Percentiles rank a stretch among this genome's conserved stretches.
phyloP scores from a whole-genome alignment of 495 filamentous ascomycete genomes.

The Cladorrhinum samala region DNA sequence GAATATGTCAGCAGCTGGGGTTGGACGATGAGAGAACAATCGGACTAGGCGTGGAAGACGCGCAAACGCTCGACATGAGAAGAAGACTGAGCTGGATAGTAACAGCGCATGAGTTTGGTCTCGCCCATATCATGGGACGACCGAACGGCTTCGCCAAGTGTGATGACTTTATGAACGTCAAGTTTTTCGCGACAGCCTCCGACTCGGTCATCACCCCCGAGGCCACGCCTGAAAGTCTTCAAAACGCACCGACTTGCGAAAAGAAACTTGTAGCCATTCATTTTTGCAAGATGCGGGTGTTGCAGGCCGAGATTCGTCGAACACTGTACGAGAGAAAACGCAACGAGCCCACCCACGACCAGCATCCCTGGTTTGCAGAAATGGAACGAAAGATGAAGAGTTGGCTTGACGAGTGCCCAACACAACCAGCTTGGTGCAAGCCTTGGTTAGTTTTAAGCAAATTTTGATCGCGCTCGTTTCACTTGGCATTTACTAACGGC shows the following conservation, averaged over 20 bases:
- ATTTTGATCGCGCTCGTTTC: too few relatives aligned
- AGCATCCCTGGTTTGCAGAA: slow-evolving; percentile 74
- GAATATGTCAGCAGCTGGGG: slow-evolving; percentile 79
- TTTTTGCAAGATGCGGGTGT: slow-evolving; percentile 82
- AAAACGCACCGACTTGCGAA: slow-evolving; percentile 58
- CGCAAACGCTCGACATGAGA: slow-evolving; percentile 78
- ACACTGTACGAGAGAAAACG: slow-evolving; percentile 76
- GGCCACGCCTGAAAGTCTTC: slow-evolving; percentile 65
- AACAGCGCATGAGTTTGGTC: slow-evolving; percentile 75
- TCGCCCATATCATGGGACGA: slow-evolving; percentile 79
- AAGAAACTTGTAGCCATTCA: slow-evolving; percentile 85
- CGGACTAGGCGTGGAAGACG: slow-evolving; percentile 49
- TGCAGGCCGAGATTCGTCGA: slow-evolving; percentile 81
- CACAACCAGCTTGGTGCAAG: slow-evolving; percentile 43
- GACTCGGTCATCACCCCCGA: slow-evolving; percentile 74
- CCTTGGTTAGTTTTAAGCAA: slow-evolving; percentile 40
- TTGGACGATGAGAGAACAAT: slow-evolving; percentile 83
- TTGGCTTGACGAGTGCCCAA: slow-evolving; percentile 53
- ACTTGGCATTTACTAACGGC: not conserved
- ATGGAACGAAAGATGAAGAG: slow-evolving; percentile 71
- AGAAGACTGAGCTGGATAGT: slow-evolving; percentile 82
- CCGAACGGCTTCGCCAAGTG: slow-evolving; percentile 74
- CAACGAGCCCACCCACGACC: slow-evolving; percentile 62
- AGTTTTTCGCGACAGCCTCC: slow-evolving; percentile 70
- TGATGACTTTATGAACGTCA: slow-evolving; percentile 72